A percentile compares a stretch with the other conserved stretches of the same genome.
Conservation (phyloP, 202 grass and related monocot genomes). For the Thinopyrum obtusiflorum region DNA sequence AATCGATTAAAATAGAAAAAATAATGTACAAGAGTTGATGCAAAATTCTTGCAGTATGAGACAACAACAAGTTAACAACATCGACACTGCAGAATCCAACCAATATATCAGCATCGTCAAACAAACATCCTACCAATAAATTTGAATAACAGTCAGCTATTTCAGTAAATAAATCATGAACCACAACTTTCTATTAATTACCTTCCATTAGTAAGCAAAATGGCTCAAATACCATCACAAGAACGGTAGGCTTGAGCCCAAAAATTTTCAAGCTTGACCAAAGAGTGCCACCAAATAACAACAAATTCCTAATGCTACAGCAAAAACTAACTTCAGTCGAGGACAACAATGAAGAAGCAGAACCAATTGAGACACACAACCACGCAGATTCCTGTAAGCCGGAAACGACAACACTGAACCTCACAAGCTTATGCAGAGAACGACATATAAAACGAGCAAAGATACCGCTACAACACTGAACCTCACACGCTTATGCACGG, state of each 20-base stretch:
- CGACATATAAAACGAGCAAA: background rate
- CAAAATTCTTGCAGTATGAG: background rate
- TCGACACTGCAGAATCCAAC: background rate
- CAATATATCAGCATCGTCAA: background rate
- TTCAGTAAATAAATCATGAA: background rate
- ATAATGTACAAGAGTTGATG: background rate
- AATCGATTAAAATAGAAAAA: background rate
- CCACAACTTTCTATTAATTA: background rate
- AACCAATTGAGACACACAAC: background rate
- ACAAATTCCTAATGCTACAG: background rate
- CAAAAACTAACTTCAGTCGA: background rate
- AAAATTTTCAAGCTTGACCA: background rate
- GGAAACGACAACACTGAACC: background rate
- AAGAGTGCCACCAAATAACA: background rate
- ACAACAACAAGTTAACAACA: background rate
- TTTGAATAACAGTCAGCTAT: background rate
- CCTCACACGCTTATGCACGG: background rate
- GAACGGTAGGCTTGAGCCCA: background rate
- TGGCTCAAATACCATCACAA: background rate
- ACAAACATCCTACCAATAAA: background rate
- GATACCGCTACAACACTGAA: background rate
- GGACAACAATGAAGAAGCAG: slow-evolving; percentile 1
- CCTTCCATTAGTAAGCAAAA: background rate
- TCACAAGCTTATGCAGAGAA: background rate
- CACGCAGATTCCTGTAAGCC: background rate